phyloP scores from a whole-genome alignment of 1,284 basidiomycete species.

The Chiua sp. region DNA sequence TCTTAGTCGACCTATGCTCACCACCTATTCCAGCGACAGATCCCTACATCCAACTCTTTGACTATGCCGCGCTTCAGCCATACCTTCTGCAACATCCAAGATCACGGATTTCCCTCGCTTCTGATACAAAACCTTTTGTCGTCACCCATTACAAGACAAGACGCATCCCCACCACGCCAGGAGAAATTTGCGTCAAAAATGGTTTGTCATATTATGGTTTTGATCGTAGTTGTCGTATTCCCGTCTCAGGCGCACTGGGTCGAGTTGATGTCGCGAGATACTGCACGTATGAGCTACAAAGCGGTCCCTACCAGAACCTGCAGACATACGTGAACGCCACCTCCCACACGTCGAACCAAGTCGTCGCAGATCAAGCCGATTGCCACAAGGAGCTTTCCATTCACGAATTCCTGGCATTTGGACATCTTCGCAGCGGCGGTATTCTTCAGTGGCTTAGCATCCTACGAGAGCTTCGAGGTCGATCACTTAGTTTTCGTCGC shows the following conservation, averaged over 20 bases:
- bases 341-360: constrained; percentile 45
- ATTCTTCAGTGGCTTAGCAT: constrained; percentile 57
- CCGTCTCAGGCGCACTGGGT: constrained; percentile 13
- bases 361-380: constrained; percentile 44
- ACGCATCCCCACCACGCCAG: constrained; percentile 30
- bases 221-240: constrained; percentile 8
- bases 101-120: constrained; percentile 42
- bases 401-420: constrained; percentile 51
- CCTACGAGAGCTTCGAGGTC: constrained; percentile 43
- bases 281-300: constrained; percentile 38
- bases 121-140: constrained; percentile 41
- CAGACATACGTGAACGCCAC: constrained; percentile 42
- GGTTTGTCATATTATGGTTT: constrained; percentile 31
- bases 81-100: constrained; percentile 8
- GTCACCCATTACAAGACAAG: constrained; percentile 36
- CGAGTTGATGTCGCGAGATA: constrained; percentile 16
- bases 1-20: constrained; percentile 42
- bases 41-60: constrained; percentile 6
- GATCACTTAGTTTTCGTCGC: constrained; percentile 41
- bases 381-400: constrained; percentile 42
- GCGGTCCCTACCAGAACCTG: constrained; percentile 39
- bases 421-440: constrained; percentile 47
- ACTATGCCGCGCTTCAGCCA: background rate
- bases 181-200: constrained; percentile 36
- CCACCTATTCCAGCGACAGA: background rate